Evolutionary conservation across 345 rosid genomes (phyloP).

Genomic region (Atalantia buxifolia): DNA sequence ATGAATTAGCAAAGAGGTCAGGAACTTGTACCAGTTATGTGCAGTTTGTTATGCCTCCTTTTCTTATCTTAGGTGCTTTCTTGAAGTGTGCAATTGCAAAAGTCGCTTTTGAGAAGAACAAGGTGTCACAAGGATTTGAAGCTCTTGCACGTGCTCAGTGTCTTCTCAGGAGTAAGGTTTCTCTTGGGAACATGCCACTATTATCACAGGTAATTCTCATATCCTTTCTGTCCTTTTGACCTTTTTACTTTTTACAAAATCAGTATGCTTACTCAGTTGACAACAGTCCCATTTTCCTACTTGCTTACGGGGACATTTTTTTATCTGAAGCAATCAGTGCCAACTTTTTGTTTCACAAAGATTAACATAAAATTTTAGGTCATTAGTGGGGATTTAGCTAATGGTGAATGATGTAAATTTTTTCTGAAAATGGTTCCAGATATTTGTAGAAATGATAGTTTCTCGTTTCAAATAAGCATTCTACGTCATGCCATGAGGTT

Average conservation of each 20-base stretch:
- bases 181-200: constrained; percentile 72
- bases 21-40: constrained; percentile 31
- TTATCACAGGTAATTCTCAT: constrained; percentile 60
- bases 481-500: background rate
- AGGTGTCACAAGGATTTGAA: constrained; percentile 89
- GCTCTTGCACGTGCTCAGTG: constrained; percentile 95
- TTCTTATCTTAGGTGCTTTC: constrained; percentile 66
- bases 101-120: constrained; percentile 77
- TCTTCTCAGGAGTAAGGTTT: constrained; percentile 77
- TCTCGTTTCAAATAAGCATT: background rate
- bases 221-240: constrained; percentile 8
- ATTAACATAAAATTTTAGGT: background rate
- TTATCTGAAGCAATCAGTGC: background rate
- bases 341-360: background rate
- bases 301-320: background rate
- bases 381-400: background rate
- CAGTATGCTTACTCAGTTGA: background rate
- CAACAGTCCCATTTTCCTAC: background rate
- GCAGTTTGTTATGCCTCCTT: constrained; percentile 53
- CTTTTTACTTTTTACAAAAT: background rate
- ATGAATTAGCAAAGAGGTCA: constrained; percentile 29
- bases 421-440: constrained; percentile 9
- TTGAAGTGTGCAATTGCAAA: constrained; percentile 96
- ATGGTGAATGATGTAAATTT: background rate
- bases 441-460: constrained; percentile 2